phyloP scores from a whole-genome alignment of 2,329 filamentous ascomycete genomes.

The Pochonia chlamydosporia region DNA sequence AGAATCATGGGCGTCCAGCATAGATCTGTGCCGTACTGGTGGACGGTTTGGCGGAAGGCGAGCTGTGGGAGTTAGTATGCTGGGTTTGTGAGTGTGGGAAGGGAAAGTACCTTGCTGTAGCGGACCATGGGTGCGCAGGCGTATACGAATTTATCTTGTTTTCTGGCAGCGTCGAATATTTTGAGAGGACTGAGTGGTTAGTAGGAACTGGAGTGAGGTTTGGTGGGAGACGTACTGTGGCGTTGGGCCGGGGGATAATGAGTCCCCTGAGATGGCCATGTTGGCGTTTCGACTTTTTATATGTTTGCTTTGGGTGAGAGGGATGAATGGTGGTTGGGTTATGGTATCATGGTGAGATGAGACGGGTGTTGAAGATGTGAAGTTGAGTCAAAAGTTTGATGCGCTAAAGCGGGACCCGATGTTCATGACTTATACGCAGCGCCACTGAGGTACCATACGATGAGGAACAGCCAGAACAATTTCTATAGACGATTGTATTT shows the following conservation, averaged over 20 bases:
- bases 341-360: too few species aligned
- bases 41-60: constrained; percentile 62
- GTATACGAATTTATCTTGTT: constrained; percentile 47
- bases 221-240: constrained; percentile 7
- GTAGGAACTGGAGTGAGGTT: not conserved
- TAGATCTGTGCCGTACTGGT: constrained; percentile 58
- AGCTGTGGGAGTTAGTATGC: constrained; percentile 35
- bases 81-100: constrained; percentile 2
- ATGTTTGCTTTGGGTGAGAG: not conserved
- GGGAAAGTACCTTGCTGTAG: constrained; percentile 46
- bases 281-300: not conserved
- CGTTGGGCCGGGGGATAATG: not conserved
- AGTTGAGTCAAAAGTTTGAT: not conserved
- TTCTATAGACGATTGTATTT: not conserved
- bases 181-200: constrained; percentile 44
- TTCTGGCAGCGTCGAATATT: constrained; percentile 50
- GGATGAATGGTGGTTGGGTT: too few species aligned
- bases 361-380: not conserved
- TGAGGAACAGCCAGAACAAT: not conserved
- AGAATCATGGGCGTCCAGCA: constrained; percentile 70
- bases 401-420: not conserved
- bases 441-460: not conserved
- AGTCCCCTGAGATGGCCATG: constrained; percentile 6
- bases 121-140: constrained; percentile 64
- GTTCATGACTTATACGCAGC: too few species aligned